phyloP scores from a whole-genome alignment of 1,284 basidiomycete genomes.

The Papiliotrema flavescens region DNA sequence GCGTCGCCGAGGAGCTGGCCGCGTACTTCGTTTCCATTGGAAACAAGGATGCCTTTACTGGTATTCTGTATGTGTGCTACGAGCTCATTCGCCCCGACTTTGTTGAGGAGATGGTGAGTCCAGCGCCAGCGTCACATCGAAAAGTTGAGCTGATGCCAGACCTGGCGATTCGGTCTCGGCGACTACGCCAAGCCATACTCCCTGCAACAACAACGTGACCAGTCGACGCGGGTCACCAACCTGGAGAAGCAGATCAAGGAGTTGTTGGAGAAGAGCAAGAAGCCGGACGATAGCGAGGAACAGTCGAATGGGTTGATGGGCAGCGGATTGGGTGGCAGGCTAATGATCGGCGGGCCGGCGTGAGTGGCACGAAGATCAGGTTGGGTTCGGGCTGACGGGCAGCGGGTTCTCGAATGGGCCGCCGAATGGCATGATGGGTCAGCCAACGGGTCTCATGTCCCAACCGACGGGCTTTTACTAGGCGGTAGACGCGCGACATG shows the following conservation, averaged over 20 bases:
- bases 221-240: constrained; percentile 33
- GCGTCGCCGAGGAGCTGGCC: constrained; percentile 89
- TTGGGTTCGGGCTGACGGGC: constrained; percentile 1
- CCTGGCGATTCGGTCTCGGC: constrained; percentile 90
- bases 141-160: constrained; percentile 37
- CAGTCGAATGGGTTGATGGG: constrained; percentile 27
- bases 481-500: too few relatives aligned
- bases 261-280: constrained; percentile 40
- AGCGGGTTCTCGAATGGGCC: constrained; percentile 25
- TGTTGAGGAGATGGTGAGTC: constrained; percentile 71
- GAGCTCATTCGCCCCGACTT: constrained; percentile 87
- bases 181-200: constrained; percentile 96
- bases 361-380: constrained; percentile 11
- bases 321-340: constrained; percentile 43
- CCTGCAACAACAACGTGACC: constrained; percentile 73
- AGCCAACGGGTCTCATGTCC: constrained; percentile 30
- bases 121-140: background rate
- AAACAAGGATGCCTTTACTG: constrained; percentile 96
- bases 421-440: constrained; percentile 20
- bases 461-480: constrained; percentile 50
- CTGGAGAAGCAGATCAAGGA: constrained; percentile 48
- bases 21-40: constrained; percentile 95
- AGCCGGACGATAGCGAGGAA: constrained; percentile 32
- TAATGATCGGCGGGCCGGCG: constrained; percentile 47
- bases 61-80: constrained; percentile 85